Conservation (phyloP, 2,329 filamentous ascomycete genomes). For the Clonostachys byssicola region DNA sequence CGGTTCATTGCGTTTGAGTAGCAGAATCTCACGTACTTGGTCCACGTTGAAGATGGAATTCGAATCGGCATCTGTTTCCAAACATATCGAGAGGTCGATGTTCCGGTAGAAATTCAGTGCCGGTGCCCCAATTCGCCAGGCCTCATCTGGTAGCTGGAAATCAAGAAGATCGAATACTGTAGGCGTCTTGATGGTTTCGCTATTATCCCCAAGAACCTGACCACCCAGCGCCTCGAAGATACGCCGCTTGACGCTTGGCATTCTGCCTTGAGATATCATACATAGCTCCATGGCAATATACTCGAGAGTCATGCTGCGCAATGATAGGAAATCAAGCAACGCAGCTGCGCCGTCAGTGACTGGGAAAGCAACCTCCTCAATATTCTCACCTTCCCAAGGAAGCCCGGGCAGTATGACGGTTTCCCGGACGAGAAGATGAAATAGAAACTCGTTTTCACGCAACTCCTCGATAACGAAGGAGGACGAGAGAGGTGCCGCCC, state of each 20-base stretch:
- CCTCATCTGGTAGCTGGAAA: conserved; percentile 59
- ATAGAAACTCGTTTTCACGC: conserved; percentile 74
- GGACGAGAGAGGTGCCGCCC: conserved; percentile 77
- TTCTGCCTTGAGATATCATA: conserved; percentile 64
- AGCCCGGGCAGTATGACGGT: conserved; percentile 64
- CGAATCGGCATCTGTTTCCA: conserved; percentile 53
- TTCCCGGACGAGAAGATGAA: conserved; percentile 69
- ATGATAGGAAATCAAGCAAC: conserved; percentile 72
- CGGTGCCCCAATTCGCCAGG: conserved; percentile 48
- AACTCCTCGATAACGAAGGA: conserved; percentile 74
- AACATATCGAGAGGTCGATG: conserved; percentile 63
- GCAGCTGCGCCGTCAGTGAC: conserved; percentile 62
- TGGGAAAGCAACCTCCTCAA: conserved; percentile 63
- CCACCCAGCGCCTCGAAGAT: conserved; percentile 76
- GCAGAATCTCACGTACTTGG: conserved; percentile 69
- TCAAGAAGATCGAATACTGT: conserved; percentile 92
- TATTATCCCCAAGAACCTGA: conserved; percentile 61
- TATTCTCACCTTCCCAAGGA: conserved; percentile 67
- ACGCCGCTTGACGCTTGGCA: conserved; percentile 65
- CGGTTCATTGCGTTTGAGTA: conserved; percentile 63
- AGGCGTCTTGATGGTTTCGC: conserved; percentile 61
- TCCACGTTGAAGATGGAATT: conserved; percentile 62
- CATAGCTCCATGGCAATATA: conserved; percentile 85
- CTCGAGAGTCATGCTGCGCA: conserved; percentile 74
- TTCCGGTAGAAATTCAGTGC: conserved; percentile 57